phyloP scores from a whole-genome alignment of 495 filamentous ascomycete genomes.

The Bathelium albidoporum region DNA sequence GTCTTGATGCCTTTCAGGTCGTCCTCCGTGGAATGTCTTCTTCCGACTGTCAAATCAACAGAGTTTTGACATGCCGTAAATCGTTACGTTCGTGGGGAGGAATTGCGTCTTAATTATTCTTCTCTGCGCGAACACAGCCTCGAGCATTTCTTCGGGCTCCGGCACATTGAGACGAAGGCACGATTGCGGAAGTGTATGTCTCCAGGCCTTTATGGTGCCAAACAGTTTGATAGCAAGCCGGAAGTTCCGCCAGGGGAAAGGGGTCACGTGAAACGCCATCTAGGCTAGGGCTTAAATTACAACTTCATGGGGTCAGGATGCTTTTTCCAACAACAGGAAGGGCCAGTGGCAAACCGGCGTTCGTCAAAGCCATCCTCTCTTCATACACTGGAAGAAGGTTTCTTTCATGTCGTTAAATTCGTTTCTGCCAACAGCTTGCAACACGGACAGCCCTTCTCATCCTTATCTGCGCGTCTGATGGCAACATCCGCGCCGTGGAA shows the following conservation, averaged over 20 bases:
- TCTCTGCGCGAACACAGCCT: neutral
- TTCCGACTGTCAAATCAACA: neutral
- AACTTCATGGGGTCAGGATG: neutral
- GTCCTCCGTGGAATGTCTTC: neutral
- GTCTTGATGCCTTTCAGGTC: neutral
- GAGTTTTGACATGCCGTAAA: neutral
- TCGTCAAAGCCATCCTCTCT: neutral
- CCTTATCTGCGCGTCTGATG: neutral
- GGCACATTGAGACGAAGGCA: neutral
- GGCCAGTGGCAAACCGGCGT: neutral
- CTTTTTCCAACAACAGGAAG: neutral
- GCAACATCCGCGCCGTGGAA: neutral
- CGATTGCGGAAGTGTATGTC: neutral
- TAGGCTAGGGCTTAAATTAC: neutral
- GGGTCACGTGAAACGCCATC: neutral
- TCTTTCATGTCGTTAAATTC: neutral
- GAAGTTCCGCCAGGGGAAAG: neutral
- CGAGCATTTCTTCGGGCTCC: neutral
- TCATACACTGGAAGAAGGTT: neutral
- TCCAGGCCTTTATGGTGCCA: neutral
- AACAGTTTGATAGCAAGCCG: neutral
- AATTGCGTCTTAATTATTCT: neutral
- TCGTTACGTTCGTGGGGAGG: neutral
- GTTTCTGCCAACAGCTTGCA: neutral
- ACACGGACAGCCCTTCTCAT: slow-evolving; percentile 3